These are phyloP conservation scores for Aspergillus leporis DNA, from an alignment of 495 filamentous ascomycete species.

Conservation along the genomic window DNA sequence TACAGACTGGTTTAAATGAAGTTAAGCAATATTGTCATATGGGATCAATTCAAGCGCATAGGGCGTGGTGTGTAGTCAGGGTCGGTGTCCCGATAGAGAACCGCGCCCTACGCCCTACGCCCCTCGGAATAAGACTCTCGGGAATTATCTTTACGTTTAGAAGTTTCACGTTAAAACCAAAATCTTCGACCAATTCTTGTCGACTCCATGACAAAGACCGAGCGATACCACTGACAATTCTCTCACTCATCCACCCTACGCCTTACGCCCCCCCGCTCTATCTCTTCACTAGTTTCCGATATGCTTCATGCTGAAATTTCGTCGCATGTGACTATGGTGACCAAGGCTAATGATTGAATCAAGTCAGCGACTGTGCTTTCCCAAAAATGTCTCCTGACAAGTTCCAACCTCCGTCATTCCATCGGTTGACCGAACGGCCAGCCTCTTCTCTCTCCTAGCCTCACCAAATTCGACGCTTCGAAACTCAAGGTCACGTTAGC, in stretches of 20 bases:
- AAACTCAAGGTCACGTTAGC: not conserved
- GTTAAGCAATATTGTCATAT: not conserved
- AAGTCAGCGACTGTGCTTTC: too few relatives aligned
- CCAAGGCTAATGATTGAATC: too few relatives aligned
- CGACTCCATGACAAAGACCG: not conserved
- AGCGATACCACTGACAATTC: not conserved
- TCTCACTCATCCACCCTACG: not conserved
- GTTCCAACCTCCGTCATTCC: too few relatives aligned
- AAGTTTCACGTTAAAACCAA: not conserved
- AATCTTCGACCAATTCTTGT: not conserved
- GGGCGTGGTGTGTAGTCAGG: not conserved
- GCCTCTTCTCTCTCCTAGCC: too few relatives aligned
- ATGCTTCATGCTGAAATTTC: too few relatives aligned
- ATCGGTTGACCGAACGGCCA: too few relatives aligned
- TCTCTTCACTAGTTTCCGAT: not conserved
- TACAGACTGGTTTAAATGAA: not conserved
- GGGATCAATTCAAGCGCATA: not conserved
- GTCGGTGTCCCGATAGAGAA: not conserved
- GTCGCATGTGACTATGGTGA: too few relatives aligned
- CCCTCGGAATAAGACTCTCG: not conserved
- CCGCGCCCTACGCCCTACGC: not conserved
- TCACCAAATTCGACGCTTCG: too few relatives aligned
- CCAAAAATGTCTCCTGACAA: too few relatives aligned
- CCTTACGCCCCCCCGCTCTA: not conserved
- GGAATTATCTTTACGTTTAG: not conserved